Conservation (phyloP, 176 grass and related monocot species). For the Cenchrus fungigraminus region DNA sequence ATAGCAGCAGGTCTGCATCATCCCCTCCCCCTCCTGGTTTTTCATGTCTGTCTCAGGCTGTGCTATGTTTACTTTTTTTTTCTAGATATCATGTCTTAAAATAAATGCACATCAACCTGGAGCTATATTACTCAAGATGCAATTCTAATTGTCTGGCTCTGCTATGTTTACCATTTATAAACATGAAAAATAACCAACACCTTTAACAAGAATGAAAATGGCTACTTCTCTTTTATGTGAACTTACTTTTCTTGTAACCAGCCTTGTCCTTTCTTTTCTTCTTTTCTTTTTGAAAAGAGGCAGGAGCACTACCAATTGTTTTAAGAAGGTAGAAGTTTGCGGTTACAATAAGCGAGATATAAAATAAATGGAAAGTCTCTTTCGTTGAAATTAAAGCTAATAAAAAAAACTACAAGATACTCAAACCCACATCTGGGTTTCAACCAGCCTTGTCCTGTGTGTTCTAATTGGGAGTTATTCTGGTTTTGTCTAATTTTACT, state of each 20-base stretch:
- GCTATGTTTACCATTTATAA: background rate
- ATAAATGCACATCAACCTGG: background rate
- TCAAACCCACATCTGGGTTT: too few species aligned
- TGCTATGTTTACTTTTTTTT: background rate
- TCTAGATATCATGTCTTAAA: background rate
- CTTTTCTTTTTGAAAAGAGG: too few species aligned
- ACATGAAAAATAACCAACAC: slow-evolving; percentile 8
- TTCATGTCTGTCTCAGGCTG: background rate
- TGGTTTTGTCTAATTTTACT: slow-evolving; percentile 24
- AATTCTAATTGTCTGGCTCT: slow-evolving; percentile 15
- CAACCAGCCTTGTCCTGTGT: background rate
- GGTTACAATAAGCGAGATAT: too few species aligned
- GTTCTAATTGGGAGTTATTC: slow-evolving; percentile 13
- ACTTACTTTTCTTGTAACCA: background rate
- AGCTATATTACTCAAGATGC: slow-evolving; percentile 10
- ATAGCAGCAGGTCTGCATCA: slow-evolving; percentile 80
- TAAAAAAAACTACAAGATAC: too few species aligned
- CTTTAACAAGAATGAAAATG: background rate
- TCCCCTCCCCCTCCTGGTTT: background rate
- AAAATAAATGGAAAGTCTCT: too few species aligned
- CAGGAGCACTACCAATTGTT: too few species aligned
- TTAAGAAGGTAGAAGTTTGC: too few species aligned
- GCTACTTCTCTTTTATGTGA: background rate
- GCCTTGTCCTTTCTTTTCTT: background rate
- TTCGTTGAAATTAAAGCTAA: too few species aligned